Percentiles rank a stretch among this genome's conserved stretches.
These are phyloP conservation scores for Poteriospumella lacustris DNA, from an alignment of 108 stramenopile species.

Conservation along the genomic window DNA sequence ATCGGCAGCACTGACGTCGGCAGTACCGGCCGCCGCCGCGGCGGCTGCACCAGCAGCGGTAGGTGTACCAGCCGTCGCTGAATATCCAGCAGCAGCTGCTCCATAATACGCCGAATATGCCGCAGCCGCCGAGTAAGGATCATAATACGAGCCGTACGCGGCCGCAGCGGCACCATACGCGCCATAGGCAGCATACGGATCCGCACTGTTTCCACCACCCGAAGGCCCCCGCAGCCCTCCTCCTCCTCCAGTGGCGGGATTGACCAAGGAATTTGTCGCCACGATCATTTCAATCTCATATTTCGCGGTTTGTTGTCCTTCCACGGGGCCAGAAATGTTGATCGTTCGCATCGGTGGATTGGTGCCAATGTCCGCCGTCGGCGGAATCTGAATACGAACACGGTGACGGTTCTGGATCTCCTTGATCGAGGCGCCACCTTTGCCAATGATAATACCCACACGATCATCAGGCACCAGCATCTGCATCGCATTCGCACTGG, in stretches of 20 bases:
- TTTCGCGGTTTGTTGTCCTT: slow-evolving; percentile 46
- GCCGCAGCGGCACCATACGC: slow-evolving; percentile 29
- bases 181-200: slow-evolving; percentile 21
- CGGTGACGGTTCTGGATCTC: slow-evolving; percentile 56
- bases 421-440: slow-evolving; percentile 59
- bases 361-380: background rate
- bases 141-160: background rate
- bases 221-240: too few species aligned
- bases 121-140: slow-evolving; percentile 11
- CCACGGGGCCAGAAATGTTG: slow-evolving; percentile 40
- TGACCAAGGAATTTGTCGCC: background rate
- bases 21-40: slow-evolving; percentile 26
- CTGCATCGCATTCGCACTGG: slow-evolving; percentile 31
- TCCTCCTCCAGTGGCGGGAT: too few species aligned
- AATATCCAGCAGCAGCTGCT: slow-evolving; percentile 38
- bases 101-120: slow-evolving; percentile 37
- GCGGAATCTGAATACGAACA: slow-evolving; percentile 21
- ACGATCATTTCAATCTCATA: slow-evolving; percentile 48
- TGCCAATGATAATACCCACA: slow-evolving; percentile 33
- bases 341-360: slow-evolving; percentile 65
- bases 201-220: background rate
- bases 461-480: slow-evolving; percentile 42
- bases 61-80: slow-evolving; percentile 30
- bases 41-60: slow-evolving; percentile 31
- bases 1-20: slow-evolving; percentile 2